Evolutionary conservation across 352 stramenopile species (phyloP).

Genomic region (Aphanomyces cochlioides): DNA sequence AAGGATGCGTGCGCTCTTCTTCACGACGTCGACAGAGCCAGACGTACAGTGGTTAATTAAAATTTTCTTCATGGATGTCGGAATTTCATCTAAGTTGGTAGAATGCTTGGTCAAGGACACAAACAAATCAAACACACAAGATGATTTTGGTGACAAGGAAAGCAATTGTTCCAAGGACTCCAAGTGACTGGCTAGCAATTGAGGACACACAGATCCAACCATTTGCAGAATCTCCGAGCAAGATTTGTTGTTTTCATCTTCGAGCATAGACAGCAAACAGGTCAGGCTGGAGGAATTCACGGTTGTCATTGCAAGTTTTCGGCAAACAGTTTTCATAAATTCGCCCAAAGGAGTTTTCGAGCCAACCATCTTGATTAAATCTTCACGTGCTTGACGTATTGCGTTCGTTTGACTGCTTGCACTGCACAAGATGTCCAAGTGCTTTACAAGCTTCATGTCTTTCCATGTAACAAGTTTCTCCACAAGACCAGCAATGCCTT

Average conservation of each 20-base stretch:
- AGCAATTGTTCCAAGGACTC: slow-evolving; percentile 14
- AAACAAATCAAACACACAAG: slow-evolving; percentile 15
- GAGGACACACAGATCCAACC: background rate
- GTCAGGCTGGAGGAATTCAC: slow-evolving; percentile 46
- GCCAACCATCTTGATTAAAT: slow-evolving; percentile 69
- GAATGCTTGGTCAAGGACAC: slow-evolving; percentile 9
- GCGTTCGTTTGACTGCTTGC: slow-evolving; percentile 48
- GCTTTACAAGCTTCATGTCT: slow-evolving; percentile 74
- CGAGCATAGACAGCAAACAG: slow-evolving; percentile 45
- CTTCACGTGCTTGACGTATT: slow-evolving; percentile 50
- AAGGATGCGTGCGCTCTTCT: slow-evolving; percentile 18
- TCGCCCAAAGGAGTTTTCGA: slow-evolving; percentile 74
- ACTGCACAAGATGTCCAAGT: slow-evolving; percentile 58
- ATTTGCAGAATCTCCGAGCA: slow-evolving; percentile 17
- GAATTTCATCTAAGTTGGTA: background rate
- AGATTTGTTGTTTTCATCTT: slow-evolving; percentile 29
- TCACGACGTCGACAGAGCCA: slow-evolving; percentile 1
- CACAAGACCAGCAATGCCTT: slow-evolving; percentile 38
- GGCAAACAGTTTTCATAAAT: slow-evolving; percentile 79
- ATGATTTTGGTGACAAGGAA: background rate
- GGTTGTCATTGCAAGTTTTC: slow-evolving; percentile 67
- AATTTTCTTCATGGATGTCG: background rate
- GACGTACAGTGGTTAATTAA: background rate
- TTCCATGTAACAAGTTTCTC: slow-evolving; percentile 68
- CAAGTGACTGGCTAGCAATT: slow-evolving; percentile 8